Conservation (phyloP, 2,329 filamentous ascomycete species). For the Phialemonium atrogriseum region DNA sequence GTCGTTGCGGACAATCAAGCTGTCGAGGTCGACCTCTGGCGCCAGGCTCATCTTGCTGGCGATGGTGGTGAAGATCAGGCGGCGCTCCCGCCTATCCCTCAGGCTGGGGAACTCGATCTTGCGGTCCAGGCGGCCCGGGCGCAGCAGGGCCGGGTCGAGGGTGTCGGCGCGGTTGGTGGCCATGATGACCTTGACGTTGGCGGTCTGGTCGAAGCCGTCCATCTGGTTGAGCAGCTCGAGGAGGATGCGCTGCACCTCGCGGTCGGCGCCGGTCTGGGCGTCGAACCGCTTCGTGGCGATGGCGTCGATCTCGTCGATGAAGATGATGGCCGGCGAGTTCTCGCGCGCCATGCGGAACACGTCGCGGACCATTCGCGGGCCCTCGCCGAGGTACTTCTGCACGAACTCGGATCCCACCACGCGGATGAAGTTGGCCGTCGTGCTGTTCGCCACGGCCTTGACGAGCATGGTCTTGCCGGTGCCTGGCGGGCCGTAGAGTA, state of each 20-base stretch:
- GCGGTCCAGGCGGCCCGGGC: slow-evolving; percentile 88
- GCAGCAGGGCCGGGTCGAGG: slow-evolving; percentile 86
- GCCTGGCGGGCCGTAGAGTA: slow-evolving; percentile 92
- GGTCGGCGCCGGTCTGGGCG: slow-evolving; percentile 93
- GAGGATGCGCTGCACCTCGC: slow-evolving; percentile 97
- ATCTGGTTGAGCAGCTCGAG: slow-evolving; percentile 98
- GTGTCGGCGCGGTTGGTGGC: slow-evolving; percentile 98
- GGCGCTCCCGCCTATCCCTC: slow-evolving; percentile 85
- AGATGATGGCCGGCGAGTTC: slow-evolving; percentile 97
- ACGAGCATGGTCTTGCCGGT: slow-evolving; percentile 97
- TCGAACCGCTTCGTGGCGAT: slow-evolving; percentile 99
- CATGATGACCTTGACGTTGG: slow-evolving; percentile 99
- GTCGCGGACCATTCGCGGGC: slow-evolving; percentile 96
- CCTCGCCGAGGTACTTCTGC: slow-evolving; percentile 96
- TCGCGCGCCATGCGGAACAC: slow-evolving; percentile 98
- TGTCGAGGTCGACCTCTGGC: slow-evolving; percentile 93
- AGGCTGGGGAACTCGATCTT: slow-evolving; percentile 99
- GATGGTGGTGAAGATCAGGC: slow-evolving; percentile 96
- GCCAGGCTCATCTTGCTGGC: slow-evolving; percentile 94
- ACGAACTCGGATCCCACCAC: slow-evolving; percentile 98
- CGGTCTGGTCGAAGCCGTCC: slow-evolving; percentile 98
- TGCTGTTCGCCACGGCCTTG: slow-evolving; percentile 97
- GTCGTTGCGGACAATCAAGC: slow-evolving; percentile 92
- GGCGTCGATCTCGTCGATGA: slow-evolving; percentile 98
- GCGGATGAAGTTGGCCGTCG: slow-evolving; percentile 95